Evolutionary conservation across 768 basidiomycete species (phyloP), one percentile per base, ranked within the genome.

Genomic region (Austroboletus eburneus): DNA sequence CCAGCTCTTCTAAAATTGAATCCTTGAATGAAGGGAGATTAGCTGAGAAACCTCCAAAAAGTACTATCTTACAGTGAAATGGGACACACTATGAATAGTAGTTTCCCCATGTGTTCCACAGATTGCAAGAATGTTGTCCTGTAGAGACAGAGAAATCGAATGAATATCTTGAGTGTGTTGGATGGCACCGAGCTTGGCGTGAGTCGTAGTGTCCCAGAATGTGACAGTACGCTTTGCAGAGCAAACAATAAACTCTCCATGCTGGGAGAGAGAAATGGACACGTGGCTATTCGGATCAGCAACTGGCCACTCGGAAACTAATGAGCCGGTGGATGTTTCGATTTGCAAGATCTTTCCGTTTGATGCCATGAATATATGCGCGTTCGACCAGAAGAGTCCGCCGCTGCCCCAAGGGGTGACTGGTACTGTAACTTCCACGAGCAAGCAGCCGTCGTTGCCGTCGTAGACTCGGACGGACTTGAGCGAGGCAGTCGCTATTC

Each of bases 321-420:
- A 2, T 9, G 30, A 34, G 0, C 39, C 49, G 1, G 24, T 43
- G 4, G 36, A 42, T 3, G 33, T 14, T 2, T 51, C 33, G 7
- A 51, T 9, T 25, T 21, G 21, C 21, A 44, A 39, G 20, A 51
- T 46, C 29, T 17, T n/a, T 8, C n/a, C 2, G 1, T 16, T 7
- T 6, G 43, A 33, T 8, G 41, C 6, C n/a, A 51, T 29, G 8
- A 49, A 20, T 17, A 53, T 27, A 9, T 49, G 39, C 7, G 37
- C 4, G 35, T 21, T 12, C 6, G 14, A 41, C 54, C 53, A 52
- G 9, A 45, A 13, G 6, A 57, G 44, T 21, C 47, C 39, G 1
- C 13, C 8, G 33, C 55, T 55, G 41, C 9, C 30, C 1, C 0
- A 4, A 1, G 25, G 24, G 17, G 17, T 13, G 1, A 48, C 47